Percentiles rank a stretch among this genome's conserved stretches.
Conservation (phyloP, 495 filamentous ascomycete species). For the Copromyces sp. region DNA sequence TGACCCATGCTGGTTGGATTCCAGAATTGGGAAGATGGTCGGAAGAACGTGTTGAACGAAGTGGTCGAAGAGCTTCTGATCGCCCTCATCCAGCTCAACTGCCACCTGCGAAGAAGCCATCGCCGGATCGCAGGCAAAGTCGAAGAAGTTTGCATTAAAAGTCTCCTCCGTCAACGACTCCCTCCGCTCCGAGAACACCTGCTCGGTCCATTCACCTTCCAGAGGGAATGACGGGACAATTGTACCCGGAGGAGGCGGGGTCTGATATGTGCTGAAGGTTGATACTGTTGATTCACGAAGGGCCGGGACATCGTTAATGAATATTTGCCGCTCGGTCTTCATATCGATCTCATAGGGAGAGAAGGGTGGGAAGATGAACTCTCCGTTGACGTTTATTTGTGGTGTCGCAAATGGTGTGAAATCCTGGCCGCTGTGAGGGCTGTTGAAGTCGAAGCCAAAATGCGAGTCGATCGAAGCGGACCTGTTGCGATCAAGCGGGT, state of each 20-base stretch:
- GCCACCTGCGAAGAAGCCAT: slow-evolving; percentile 50
- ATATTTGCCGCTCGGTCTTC: slow-evolving; percentile 90
- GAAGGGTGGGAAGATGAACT: slow-evolving; percentile 45
- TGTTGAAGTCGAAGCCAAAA: slow-evolving; percentile 64
- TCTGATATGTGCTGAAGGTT: slow-evolving; percentile 76
- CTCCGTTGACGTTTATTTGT: slow-evolving; percentile 27
- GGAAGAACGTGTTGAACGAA: slow-evolving; percentile 83
- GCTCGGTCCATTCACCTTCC: slow-evolving; percentile 66
- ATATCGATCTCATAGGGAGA: slow-evolving; percentile 90
- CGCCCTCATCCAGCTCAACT: slow-evolving; percentile 81
- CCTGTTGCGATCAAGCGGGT: slow-evolving; percentile 58
- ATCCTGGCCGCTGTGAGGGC: slow-evolving; percentile 45
- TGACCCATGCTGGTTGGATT: slow-evolving; percentile 74
- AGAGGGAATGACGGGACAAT: slow-evolving; percentile 53
- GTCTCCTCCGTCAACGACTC: slow-evolving; percentile 56
- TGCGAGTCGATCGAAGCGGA: slow-evolving; percentile 73
- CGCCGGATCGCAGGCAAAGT: slow-evolving; percentile 53
- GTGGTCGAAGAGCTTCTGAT: slow-evolving; percentile 79
- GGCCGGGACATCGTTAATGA: slow-evolving; percentile 79
- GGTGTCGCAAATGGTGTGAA: slow-evolving; percentile 53
- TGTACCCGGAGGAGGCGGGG: slow-evolving; percentile 56
- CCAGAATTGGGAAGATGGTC: slow-evolving; percentile 82
- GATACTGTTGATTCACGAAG: slow-evolving; percentile 74
- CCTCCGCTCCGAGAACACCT: slow-evolving; percentile 57
- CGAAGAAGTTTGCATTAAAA: slow-evolving; percentile 64